These are phyloP conservation scores for Diaporthe velutina DNA, from an alignment of 2,329 filamentous ascomycete species.

Conservation along the genomic window DNA sequence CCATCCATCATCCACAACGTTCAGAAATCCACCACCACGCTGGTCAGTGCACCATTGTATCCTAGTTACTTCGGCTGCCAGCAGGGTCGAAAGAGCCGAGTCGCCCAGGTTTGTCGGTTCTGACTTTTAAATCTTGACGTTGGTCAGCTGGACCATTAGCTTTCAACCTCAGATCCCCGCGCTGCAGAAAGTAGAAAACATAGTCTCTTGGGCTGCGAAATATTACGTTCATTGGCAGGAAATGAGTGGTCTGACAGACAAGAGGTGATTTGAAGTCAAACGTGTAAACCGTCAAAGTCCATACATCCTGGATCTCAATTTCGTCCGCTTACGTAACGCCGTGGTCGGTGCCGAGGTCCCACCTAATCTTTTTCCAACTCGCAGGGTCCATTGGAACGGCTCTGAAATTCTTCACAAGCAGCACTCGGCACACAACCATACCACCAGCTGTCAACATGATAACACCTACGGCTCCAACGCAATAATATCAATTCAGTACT, in stretches of 20 bases:
- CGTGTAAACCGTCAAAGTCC: neutral
- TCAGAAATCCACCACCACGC: neutral
- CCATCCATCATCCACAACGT: neutral
- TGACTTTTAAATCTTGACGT: neutral
- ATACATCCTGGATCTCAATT: neutral
- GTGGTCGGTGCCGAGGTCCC: neutral
- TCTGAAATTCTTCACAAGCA: neutral
- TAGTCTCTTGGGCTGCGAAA: neutral
- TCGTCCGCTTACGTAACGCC: slow-evolving; percentile 22
- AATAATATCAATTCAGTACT: slow-evolving; percentile 7
- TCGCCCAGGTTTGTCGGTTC: neutral
- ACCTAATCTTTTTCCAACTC: slow-evolving; percentile 34
- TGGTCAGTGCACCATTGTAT: too few species aligned
- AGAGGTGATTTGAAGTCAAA: neutral
- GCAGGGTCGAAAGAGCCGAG: neutral
- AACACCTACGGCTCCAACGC: neutral
- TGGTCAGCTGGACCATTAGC: neutral
- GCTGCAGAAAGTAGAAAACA: neutral
- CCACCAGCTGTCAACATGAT: slow-evolving; percentile 23
- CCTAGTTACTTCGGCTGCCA: neutral
- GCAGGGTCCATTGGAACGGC: neutral
- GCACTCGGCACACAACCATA: neutral
- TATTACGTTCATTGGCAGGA: neutral
- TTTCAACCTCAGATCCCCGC: too few species aligned
- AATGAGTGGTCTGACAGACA: neutral